Base-by-base conservation (phyloP, 805 yeast species). In the Naumovozyma castellii region DNA sequence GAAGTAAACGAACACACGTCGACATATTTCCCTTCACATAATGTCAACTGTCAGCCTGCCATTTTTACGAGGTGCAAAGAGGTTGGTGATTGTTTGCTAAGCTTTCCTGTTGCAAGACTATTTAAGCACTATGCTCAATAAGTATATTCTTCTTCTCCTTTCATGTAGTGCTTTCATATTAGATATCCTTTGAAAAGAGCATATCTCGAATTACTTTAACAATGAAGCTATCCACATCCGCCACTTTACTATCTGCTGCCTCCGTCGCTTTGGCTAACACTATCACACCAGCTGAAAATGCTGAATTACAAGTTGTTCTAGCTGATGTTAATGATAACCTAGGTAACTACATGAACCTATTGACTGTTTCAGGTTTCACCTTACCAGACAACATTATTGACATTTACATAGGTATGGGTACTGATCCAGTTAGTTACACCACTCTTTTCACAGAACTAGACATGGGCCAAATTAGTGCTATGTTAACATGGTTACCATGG, bases 401-500 rank as follows among this genome's bases (percentile, higher is more conserved):
- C 13, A 14, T 29, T 29, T 29, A 29, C 32, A 29, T 8, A 5
- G 32, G 14, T n/a, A 29, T 29, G 32, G 15, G 5, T 5, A 29
- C 14, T 29, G 32, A 29, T 13, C 32, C 32, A 29, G 10, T 10
- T 22, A 10, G 32, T 15, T 61, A 53, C 50, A 62, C 66, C 42
- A 44, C 64, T 29, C 46, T 61, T 42, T 59, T 45, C 45, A n/a
- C 37, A 18, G 39, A 45, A 40, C 46, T 62, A 36, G 59, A 61
- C 44, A 40, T 46, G 40, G 25, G 38, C 36, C 51, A 47, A 16
- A 50, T 61, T 13, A 45, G 53, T 3, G 37, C 53, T n/a, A 53
- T 56, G 33, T 50, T 61, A 19, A 51, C 61, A 22, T 54, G 50
- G 27, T 48, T 61, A 34, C 61, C 64, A 45, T 61, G 65, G 65